Percentiles rank a stretch among this genome's conserved stretches.
Conservation (phyloP, 1,284 basidiomycete genomes). For the Apiotrichum brassicae region DNA sequence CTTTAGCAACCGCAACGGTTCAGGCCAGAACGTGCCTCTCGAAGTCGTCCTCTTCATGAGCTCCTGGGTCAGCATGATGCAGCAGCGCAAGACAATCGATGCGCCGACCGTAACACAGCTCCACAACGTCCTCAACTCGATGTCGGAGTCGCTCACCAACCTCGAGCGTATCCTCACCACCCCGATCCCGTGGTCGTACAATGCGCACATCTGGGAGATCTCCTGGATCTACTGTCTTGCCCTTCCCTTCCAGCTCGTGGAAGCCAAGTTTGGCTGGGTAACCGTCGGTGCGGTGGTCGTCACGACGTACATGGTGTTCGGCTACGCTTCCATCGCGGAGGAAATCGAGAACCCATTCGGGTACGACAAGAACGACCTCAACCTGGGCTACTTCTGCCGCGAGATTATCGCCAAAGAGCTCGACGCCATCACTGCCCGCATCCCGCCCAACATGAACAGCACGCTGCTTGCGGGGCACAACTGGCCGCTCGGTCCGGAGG, state of each 20-base stretch:
- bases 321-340: conserved; percentile 38
- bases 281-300: conserved; percentile 55
- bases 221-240: conserved; percentile 42
- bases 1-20: background rate
- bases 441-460: conserved; percentile 27
- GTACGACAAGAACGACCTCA: conserved; percentile 41
- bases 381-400: conserved; percentile 41
- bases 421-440: conserved; percentile 37
- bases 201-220: conserved; percentile 47
- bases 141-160: conserved; percentile 63
- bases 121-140: conserved; percentile 52
- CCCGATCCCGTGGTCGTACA: conserved; percentile 68
- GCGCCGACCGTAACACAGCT: conserved; percentile 60
- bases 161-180: conserved; percentile 71
- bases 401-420: conserved; percentile 45
- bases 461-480: conserved; percentile 34
- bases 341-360: conserved; percentile 46
- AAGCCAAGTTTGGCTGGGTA: conserved; percentile 54
- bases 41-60: conserved; percentile 68
- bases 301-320: conserved; percentile 44
- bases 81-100: conserved; percentile 57
- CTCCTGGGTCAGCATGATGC: conserved; percentile 59
- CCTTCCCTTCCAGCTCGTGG: conserved; percentile 63
- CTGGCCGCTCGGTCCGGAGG: conserved; percentile 15
- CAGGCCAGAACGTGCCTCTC: conserved; percentile 48